Conservation (phyloP, 2,329 filamentous ascomycete species). For the Fusarium gaditjirri region DNA sequence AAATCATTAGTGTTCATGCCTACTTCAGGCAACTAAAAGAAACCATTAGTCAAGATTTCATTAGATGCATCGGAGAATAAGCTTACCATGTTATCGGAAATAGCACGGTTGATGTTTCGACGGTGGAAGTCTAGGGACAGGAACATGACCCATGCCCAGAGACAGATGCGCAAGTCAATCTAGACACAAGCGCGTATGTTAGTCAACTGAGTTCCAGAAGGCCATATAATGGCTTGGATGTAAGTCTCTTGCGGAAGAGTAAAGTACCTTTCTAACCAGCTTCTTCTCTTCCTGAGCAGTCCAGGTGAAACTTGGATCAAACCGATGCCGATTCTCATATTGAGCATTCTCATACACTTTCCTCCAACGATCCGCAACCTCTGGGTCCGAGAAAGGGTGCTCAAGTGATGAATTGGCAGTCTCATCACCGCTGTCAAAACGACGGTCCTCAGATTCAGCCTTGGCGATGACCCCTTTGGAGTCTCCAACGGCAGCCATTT, state of each 20-base stretch:
- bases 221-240: rapidly evolving
- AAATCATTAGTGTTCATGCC: constrained; percentile 58
- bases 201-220: not conserved
- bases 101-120: constrained; percentile 58
- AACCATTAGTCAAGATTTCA: not conserved
- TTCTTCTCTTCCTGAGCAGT: constrained; percentile 59
- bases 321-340: constrained; percentile 71
- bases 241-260: not conserved
- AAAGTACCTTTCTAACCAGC: constrained; percentile 56
- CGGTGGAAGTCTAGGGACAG: constrained; percentile 58
- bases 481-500: constrained; percentile 26
- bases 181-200: constrained; percentile 31
- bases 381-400: constrained; percentile 62
- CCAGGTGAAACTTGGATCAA: constrained; percentile 59
- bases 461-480: constrained; percentile 26
- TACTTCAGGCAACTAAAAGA: constrained; percentile 49
- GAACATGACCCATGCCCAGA: constrained; percentile 61
- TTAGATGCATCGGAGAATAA: not conserved
- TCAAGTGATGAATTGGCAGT: constrained; percentile 41
- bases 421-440: constrained; percentile 38
- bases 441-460: constrained; percentile 19
- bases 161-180: constrained; percentile 58
- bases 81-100: constrained; percentile 53
- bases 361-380: constrained; percentile 63
- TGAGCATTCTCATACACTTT: constrained; percentile 63